Base-by-base conservation (phyloP, 2,329 filamentous ascomycete genomes). In the Fusarium albosuccineum region DNA sequence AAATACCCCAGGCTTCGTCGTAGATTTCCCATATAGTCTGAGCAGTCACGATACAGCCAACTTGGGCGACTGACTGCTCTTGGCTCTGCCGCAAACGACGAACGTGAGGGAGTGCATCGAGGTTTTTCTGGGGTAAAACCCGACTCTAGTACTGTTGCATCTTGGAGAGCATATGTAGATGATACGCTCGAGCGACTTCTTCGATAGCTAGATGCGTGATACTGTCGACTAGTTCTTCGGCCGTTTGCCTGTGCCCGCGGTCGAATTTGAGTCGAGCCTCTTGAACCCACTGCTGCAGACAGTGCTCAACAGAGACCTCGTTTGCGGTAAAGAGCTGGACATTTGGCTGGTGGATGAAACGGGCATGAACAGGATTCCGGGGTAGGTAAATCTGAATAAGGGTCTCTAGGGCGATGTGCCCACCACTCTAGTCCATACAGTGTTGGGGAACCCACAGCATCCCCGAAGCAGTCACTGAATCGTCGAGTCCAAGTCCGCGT, bases 171-270 rank as follows among this genome's bases (percentile, higher is more conserved):
- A 56, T 17, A n/a, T 56, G 33, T 13, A 29, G 33, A 40, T 56
- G 41, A 46, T 56, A 56, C 7, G 53, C 53, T 6, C 53, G 53
- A 46, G 53, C 29, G 26, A 48, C 44, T 27, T 56, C 53, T 33
- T 56, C 53, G 6, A 27, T 26, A 10, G 49, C 34, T 17, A 52
- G 26, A 16, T 6, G 26, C 9, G 26, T 14, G 17, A 42, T 27
- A 11, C 40, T 42, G 5, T 42, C 17, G 26, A 42, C 40, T 22
- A 42, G 16, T 22, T 42, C 40, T 9, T 42, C 10, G 13, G 40
- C 40, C 6, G 6, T 42, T 6, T 42, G 17, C 11, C 11, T 16
- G 26, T 17, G 40, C 9, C 17, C 40, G 9, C 14, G 17, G 13
- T 42, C 40, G 16, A 42, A 42, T 42, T 27, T 10, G 5, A 22